These are phyloP conservation scores for Tremella mesenterica DNA, from an alignment of 768 basidiomycete genomes.

Conservation along the genomic window DNA sequence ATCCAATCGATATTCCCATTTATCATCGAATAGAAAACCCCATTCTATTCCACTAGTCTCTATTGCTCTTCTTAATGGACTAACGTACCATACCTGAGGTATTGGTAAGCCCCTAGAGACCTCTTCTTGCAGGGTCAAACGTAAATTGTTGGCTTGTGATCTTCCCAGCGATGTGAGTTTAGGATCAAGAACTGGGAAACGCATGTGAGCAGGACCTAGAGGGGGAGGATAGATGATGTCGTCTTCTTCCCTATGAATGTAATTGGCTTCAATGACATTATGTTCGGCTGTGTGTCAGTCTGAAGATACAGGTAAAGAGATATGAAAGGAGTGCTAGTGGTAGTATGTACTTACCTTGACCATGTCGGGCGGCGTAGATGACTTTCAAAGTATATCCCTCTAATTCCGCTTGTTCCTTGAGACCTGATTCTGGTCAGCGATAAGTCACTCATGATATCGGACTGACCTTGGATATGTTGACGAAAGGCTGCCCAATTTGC, in stretches of 20 bases:
- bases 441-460: neutral
- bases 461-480: neutral
- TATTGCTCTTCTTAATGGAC: slow-evolving; percentile 14
- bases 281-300: slow-evolving; percentile 15
- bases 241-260: neutral
- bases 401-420: neutral
- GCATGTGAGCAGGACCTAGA: neutral
- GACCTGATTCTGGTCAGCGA: neutral
- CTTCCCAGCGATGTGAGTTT: slow-evolving; percentile 14
- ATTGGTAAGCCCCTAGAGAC: slow-evolving; percentile 13
- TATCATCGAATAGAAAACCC: slow-evolving; percentile 15
- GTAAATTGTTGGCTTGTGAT: slow-evolving; percentile 12
- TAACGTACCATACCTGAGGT: slow-evolving; percentile 16
- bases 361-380: slow-evolving; percentile 25
- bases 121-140: slow-evolving; percentile 13
- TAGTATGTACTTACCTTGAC: slow-evolving; percentile 15
- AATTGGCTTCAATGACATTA: slow-evolving; percentile 11
- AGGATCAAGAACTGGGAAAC: slow-evolving; percentile 13
- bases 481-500: neutral
- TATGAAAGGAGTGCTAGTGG: too few relatives aligned
- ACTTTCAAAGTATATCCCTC: slow-evolving; percentile 19
- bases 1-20: neutral
- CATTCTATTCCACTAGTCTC: slow-evolving; percentile 25
- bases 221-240: neutral
- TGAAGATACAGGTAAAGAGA: neutral